These are phyloP conservation scores for Hirsutella rhossiliensis DNA, from an alignment of 2,329 filamentous ascomycete genomes.

Conservation along the genomic window DNA sequence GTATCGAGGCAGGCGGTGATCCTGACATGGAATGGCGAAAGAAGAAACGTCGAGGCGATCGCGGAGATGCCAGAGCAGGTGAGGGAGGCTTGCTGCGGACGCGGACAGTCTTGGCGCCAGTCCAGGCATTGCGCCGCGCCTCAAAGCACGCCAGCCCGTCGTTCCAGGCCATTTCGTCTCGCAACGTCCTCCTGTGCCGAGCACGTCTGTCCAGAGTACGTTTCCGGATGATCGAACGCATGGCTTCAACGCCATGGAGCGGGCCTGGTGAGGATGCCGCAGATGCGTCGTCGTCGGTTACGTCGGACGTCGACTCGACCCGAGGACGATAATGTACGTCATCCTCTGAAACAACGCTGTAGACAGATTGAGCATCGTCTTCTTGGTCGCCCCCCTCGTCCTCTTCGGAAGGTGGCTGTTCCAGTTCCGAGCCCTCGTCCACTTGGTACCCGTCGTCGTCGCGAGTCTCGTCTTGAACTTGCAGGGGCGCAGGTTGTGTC, in stretches of 20 bases:
- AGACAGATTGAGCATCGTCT: slow-evolving; percentile 37
- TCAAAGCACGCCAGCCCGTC: slow-evolving; percentile 70
- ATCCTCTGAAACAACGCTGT: slow-evolving; percentile 47
- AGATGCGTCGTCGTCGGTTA: slow-evolving; percentile 36
- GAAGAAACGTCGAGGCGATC: slow-evolving; percentile 36
- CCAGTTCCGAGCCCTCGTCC: slow-evolving; percentile 30
- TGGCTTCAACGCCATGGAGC: slow-evolving; percentile 36
- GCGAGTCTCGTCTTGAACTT: slow-evolving; percentile 17
- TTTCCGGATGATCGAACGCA: slow-evolving; percentile 28
- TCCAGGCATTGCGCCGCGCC: slow-evolving; percentile 72
- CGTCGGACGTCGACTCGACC: slow-evolving; percentile 44
- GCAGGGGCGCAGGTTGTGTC: background rate
- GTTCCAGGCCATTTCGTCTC: slow-evolving; percentile 66
- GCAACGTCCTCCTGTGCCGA: slow-evolving; percentile 42
- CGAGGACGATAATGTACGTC: slow-evolving; percentile 35
- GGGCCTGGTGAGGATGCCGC: slow-evolving; percentile 30
- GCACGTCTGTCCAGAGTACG: slow-evolving; percentile 37
- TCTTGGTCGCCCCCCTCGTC: slow-evolving; percentile 24
- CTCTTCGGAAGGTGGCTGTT: slow-evolving; percentile 11
- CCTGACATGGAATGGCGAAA: slow-evolving; percentile 33
- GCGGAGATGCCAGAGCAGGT: slow-evolving; percentile 29
- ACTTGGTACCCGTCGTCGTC: slow-evolving; percentile 22
- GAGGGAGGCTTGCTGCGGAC: slow-evolving; percentile 34
- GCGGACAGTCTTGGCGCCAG: slow-evolving; percentile 54
- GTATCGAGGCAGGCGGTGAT: slow-evolving; percentile 20